Percentiles rank a stretch among this genome's conserved stretches.
Evolutionary conservation across 257 asterid genomes (phyloP).

Genomic region (Solanum pimpinellifolium): DNA sequence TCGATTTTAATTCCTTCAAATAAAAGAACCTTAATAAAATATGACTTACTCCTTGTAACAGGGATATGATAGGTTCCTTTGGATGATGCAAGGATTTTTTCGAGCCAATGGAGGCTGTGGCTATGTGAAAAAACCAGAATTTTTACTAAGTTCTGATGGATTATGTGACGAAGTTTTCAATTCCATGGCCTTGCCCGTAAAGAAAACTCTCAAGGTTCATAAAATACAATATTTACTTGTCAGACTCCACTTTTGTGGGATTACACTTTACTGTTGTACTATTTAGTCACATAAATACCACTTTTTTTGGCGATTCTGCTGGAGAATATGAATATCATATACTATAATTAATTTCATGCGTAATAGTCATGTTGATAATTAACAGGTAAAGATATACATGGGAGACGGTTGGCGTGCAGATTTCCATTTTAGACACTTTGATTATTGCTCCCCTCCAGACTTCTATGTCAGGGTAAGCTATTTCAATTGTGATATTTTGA

Average conservation of each 20-base stretch:
- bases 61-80: conserved; percentile 7
- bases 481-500: background rate
- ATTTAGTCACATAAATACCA: background rate
- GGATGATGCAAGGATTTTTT: conserved; percentile 20
- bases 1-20: background rate
- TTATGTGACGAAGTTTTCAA: background rate
- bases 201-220: conserved; percentile 5
- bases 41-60: background rate
- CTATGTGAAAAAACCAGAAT: conserved; percentile 14
- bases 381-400: conserved; percentile 7
- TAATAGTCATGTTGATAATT: background rate
- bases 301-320: background rate
- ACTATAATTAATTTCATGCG: background rate
- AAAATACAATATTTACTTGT: background rate
- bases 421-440: conserved; percentile 10
- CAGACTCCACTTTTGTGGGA: background rate
- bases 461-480: conserved; percentile 2
- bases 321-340: background rate
- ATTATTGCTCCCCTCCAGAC: conserved; percentile 9
- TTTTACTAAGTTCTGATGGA: background rate
- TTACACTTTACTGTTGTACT: background rate
- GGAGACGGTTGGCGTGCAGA: conserved; percentile 14
- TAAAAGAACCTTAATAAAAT: background rate
- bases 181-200: background rate
- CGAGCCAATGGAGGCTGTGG: conserved; percentile 17